Base-by-base conservation (phyloP, 2,329 filamentous ascomycete species). In the Alternaria tenuissima region DNA sequence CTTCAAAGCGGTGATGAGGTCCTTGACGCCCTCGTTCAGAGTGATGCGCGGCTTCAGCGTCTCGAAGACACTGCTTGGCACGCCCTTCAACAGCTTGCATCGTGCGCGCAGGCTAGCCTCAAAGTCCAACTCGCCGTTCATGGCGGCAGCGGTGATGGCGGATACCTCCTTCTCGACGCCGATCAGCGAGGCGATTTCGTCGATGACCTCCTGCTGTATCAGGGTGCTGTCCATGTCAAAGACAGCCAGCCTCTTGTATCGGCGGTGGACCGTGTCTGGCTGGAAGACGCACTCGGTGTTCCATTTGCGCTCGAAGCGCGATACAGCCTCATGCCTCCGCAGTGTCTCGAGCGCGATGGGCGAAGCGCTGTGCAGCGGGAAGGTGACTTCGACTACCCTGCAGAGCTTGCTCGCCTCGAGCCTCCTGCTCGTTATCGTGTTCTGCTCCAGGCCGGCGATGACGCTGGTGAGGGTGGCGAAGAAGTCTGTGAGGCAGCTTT, bases 221-320 rank as follows among this genome's bases (percentile, higher is more conserved):
- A 99, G 86, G 0, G 95, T 99, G 78, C 91, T 95, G 81, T 99
- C 95, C 95, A 99, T 99, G 79, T 99, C 95, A 74, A 99, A 99
- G 32, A 97, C 92, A 4, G 94, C 93, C 11, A 98, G 84, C 8
- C 94, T 88, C 67, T 94, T 94, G 79, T 96, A 88, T 28, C 90
- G 86, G 59, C 93, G 85, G 83, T 90, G 93, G 32, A 94, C 83
- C 30, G 83, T 86, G 74, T 94, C 91, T 41, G 80, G 80, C 78
- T 96, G 92, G 63, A 96, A 83, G 20, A 91, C 87, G 14, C 94
- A 90, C 78, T 96, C 92, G 41, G 95, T 89, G 72, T 93, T 94
- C 92, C 92, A 96, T 77, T 94, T 91, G 64, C 88, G 87, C 84
- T 96, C 92, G 72, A 96, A 96, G n/a, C 73, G 68, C n/a, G 69